Evolutionary conservation across 2,329 filamentous ascomycete species (phyloP).

Genomic region (Orbilia quercus): DNA sequence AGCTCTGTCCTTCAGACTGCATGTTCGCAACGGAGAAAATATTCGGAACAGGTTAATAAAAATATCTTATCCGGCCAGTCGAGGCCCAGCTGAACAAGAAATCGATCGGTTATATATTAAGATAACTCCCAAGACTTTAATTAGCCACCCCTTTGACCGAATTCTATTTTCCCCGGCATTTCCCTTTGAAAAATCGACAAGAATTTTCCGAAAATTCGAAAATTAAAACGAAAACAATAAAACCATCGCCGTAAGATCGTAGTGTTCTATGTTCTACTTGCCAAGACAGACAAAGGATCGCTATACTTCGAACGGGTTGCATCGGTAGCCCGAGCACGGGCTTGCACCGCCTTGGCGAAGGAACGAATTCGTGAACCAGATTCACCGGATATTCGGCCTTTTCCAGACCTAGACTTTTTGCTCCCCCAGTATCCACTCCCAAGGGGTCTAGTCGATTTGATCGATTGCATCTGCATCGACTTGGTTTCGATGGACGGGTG

Average conservation of each 20-base stretch:
- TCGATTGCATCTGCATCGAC: neutral
- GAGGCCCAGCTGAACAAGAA: neutral
- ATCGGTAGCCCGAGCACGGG: neutral
- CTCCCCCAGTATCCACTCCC: neutral
- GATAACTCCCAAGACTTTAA: conserved; percentile 31
- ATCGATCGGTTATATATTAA: conserved; percentile 27
- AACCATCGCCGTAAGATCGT: too few relatives aligned
- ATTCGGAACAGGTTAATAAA: neutral
- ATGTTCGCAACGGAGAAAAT: neutral
- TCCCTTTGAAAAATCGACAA: too few relatives aligned
- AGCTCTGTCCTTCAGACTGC: neutral
- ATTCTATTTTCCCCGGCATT: too few relatives aligned
- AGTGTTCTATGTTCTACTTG: too few relatives aligned
- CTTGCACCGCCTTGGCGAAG: conserved; percentile 6
- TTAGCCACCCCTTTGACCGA: conserved; percentile 1
- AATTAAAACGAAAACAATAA: too few relatives aligned
- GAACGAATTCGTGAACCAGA: neutral
- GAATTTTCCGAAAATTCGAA: too few relatives aligned
- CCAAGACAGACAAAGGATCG: neutral
- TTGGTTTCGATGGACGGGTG: neutral
- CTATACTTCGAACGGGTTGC: neutral
- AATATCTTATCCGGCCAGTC: neutral
- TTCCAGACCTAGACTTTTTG: neutral
- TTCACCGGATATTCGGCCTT: conserved; percentile 4
- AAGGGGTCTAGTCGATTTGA: neutral